Base-by-base conservation (phyloP, 495 filamentous ascomycete species). In the Aspergillus carlsbadensis region DNA sequence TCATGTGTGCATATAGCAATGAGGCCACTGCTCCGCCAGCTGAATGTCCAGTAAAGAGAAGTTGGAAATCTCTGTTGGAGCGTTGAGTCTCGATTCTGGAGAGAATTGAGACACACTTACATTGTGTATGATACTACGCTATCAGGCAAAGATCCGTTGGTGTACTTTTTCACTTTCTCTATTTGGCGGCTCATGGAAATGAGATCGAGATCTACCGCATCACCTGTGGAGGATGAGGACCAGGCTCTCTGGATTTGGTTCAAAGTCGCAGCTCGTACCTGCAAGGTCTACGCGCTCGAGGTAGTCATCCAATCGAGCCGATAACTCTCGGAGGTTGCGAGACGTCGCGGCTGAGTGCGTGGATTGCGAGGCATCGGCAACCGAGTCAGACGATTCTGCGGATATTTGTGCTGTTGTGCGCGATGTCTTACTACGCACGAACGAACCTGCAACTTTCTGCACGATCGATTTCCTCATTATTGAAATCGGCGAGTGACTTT, bases 11-110 rank as follows among this genome's bases (percentile, higher is more conserved):
- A 68, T 88, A 96, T 1, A 94, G 78, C 13, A 96, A 74, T 7
- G 81, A 78, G 3, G 90, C 90, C 0, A 96, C 83, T 6, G 90
- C 90, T 3, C 90, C 90, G 14, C 90, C 90, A 0, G 90, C 90
- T 6, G 87, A 90, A 62, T 94, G 90, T 2, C 90, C 90, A 0
- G 90, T 93, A 55, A 95, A 86, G 10, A 95, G 72, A 5, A 95
- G 81, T 13, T 42, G 34, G 8, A 56, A 34, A 2, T 48, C 35
- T 20, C 10, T 13, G 20, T 6, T 7, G 3, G 40, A 22, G 10
- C 21, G 7, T 18, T 46, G 13, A 17, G 33, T 33, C 10, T 26
- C 34, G 6, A 21, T 15, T 11, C 41, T 20, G 6, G 44, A 41
- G 10, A 56, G 53, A 7, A 56, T 45, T 2, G 44, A 42, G 4